phyloP scores from a whole-genome alignment of 106 monocot genomes.

The Dendrobium officinale region DNA sequence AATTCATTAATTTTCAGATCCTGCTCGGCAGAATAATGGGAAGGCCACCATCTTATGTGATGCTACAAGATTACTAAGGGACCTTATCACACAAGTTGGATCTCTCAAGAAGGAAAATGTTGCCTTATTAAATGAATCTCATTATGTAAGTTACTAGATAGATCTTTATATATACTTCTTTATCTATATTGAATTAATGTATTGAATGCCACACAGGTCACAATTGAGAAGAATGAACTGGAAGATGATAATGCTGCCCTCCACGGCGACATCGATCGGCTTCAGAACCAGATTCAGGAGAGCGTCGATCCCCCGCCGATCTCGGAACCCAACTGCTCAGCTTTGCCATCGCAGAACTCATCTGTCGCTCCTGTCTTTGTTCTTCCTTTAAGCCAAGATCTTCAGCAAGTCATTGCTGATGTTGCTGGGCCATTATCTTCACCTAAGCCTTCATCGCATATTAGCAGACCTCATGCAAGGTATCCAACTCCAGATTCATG shows the following conservation, averaged over 20 bases:
- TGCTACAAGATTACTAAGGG: slow-evolving; percentile 47
- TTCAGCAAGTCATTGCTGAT: slow-evolving; percentile 14
- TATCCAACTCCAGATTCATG: slow-evolving; percentile 38
- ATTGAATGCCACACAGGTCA: slow-evolving; percentile 29
- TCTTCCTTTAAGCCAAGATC: slow-evolving; percentile 24
- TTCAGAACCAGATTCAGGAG: slow-evolving; percentile 40
- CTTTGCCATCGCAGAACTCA: slow-evolving; percentile 10
- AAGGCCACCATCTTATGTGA: slow-evolving; percentile 74
- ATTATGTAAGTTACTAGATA: slow-evolving; percentile 50
- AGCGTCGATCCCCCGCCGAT: slow-evolving; percentile 16
- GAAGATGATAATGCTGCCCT: slow-evolving; percentile 56
- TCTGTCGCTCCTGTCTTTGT: slow-evolving; percentile 20
- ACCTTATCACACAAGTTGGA: slow-evolving; percentile 56
- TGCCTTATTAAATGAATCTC: slow-evolving; percentile 53
- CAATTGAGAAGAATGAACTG: slow-evolving; percentile 63
- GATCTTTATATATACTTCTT: not conserved
- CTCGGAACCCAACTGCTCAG: slow-evolving; percentile 7
- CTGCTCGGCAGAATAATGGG: slow-evolving; percentile 59
- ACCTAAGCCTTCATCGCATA: slow-evolving; percentile 10
- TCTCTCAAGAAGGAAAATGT: slow-evolving; percentile 65
- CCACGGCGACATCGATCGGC: slow-evolving; percentile 39
- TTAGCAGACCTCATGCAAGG: slow-evolving; percentile 48
- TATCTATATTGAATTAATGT: not conserved
- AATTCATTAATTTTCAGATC: slow-evolving; percentile 36
- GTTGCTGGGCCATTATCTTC: not conserved